Evolutionary conservation across 2,329 filamentous ascomycete genomes (phyloP), one percentile per base, ranked within the genome.

Genomic region (Akanthomyces dipterigenus): DNA sequence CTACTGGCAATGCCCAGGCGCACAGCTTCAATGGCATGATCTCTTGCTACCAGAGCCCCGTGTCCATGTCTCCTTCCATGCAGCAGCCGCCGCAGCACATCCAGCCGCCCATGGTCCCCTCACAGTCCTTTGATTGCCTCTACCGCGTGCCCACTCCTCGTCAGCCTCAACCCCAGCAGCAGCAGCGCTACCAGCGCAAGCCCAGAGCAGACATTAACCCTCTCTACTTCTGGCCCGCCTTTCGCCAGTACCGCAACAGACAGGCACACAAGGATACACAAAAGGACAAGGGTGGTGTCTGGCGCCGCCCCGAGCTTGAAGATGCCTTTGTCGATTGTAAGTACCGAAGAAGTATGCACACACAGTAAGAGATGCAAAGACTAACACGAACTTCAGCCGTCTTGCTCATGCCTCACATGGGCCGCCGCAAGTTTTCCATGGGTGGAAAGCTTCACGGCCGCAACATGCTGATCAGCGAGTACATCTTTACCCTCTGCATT

Each of bases 381-480:
- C 50, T 51, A 43, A 63, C 42, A 34, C 7, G 31, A 20, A 28
- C 28, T 48, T 24, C 63, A 88, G 86, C 86, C 60, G 79, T 88
- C 14, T 75, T 88, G 55, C 76, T 87, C 54, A 86, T 89, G 70
- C 86, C 86, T 49, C 80, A 82, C 65, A 87, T 89, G 80, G 85
- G 85, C 36, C 79, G 85, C 55, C 81, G 83, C 67, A 89, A 89
- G 74, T 87, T 85, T 69, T 85, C 82, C 62, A 86, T 86, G 74
- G 80, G 82, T 64, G 81, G 83, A 40, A 83, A 85, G 69, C 82
- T 83, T 43, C 84, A 86, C 66, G 86, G 87, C 5, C 83, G 87
- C 54, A 89, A 89, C 73, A 87, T 88, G 81, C 78, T 89, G 61
- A 88, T 89, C 67, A 83, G 81, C 68, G 84, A 87, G 71, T 89